These are phyloP conservation scores for Phlebopus sp. DNA, from an alignment of 1,284 basidiomycete genomes.

Conservation along the genomic window DNA sequence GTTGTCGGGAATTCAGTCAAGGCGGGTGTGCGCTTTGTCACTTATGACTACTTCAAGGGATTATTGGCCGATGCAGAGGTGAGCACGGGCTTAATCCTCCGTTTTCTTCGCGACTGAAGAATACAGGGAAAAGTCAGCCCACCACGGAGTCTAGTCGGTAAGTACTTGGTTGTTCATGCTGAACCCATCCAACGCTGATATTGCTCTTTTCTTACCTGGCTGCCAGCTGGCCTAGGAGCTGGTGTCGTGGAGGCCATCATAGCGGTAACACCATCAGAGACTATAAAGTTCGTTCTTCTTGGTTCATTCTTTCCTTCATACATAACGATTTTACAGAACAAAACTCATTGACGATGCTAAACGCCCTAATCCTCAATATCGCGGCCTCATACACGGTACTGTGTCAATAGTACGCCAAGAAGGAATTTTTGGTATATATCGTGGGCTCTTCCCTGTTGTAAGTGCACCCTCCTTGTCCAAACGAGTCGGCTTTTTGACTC, in stretches of 20 bases:
- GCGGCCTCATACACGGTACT: constrained; percentile 88
- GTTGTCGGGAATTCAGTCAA: constrained; percentile 89
- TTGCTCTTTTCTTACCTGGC: constrained; percentile 1
- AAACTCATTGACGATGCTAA: constrained; percentile 97
- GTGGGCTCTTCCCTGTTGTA: constrained; percentile 93
- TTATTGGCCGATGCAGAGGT: constrained; percentile 83
- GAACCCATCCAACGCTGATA: not conserved
- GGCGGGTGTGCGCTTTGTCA: constrained; percentile 93
- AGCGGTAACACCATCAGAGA: constrained; percentile 96
- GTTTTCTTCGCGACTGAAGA: not conserved
- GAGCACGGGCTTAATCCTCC: not conserved
- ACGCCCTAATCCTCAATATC: constrained; percentile 79
- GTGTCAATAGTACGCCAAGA: constrained; percentile 80
- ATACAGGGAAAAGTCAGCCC: constrained; percentile 85
- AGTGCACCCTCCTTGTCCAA: constrained; percentile 28
- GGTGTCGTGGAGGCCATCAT: constrained; percentile 94
- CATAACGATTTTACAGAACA: constrained; percentile 57
- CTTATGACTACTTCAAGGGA: constrained; percentile 92
- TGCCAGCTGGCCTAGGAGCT: constrained; percentile 85
- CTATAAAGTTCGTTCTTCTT: constrained; percentile 78
- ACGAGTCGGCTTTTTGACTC: not conserved
- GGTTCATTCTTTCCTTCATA: not conserved
- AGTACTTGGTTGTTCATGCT: constrained; percentile 17
- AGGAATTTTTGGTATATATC: constrained; percentile 81
- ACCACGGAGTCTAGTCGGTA: constrained; percentile 78